A percentile compares a stretch with the other conserved stretches of the same genome.
Conservation (phyloP, 805 yeast species). For the Candida vaughaniae region DNA sequence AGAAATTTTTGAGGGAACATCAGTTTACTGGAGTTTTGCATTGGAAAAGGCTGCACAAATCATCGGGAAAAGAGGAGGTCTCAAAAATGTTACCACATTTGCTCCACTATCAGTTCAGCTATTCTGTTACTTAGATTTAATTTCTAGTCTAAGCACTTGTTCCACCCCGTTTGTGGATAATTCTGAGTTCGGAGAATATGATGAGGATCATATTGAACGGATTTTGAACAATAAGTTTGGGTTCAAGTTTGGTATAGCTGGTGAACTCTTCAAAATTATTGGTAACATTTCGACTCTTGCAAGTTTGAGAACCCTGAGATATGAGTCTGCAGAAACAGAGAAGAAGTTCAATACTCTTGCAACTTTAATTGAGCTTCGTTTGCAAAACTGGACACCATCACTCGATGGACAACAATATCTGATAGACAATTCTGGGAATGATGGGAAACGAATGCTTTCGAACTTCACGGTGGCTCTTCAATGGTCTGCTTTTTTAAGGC, state of each 20-base stretch:
- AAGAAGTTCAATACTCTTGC: conserved; percentile 23
- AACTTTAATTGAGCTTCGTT: conserved; percentile 22
- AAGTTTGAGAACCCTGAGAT: conserved; percentile 18
- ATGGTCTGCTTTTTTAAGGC: conserved; percentile 26
- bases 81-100: conserved; percentile 15
- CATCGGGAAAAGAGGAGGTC: conserved; percentile 22
- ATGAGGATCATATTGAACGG: conserved; percentile 17
- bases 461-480: conserved; percentile 26
- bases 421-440: conserved; percentile 9
- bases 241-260: conserved; percentile 28
- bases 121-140: conserved; percentile 27
- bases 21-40: conserved; percentile 24
- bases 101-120: conserved; percentile 23
- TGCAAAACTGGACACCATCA: conserved; percentile 26
- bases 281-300: conserved; percentile 27
- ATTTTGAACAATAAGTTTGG: conserved; percentile 24
- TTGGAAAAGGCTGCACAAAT: conserved; percentile 21
- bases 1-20: conserved; percentile 26
- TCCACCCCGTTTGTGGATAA: conserved; percentile 19
- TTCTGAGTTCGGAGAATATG: conserved; percentile 7
- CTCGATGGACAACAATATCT: conserved; percentile 18
- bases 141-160: conserved; percentile 27
- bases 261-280: conserved; percentile 25
- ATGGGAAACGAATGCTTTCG: conserved; percentile 12
- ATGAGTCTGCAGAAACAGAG: conserved; percentile 17